Conservation (phyloP, 1,284 basidiomycete genomes). For the Ustilago esculenta region DNA sequence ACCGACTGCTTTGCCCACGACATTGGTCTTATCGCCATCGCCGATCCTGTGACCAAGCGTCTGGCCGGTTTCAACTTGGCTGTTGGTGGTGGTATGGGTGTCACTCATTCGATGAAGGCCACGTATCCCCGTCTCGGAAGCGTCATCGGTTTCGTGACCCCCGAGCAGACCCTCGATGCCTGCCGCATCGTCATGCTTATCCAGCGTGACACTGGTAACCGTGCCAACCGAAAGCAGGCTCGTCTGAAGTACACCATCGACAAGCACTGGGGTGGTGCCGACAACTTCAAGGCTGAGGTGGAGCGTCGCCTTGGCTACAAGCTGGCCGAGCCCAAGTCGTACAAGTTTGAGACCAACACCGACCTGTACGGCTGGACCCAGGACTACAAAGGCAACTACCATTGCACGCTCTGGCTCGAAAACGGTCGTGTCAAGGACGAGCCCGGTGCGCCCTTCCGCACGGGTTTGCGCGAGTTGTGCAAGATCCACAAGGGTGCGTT, state of each 20-base stretch:
- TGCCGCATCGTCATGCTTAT: conserved; percentile 93
- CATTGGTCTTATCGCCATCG: conserved; percentile 91
- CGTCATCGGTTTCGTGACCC: conserved; percentile 90
- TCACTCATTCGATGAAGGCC: conserved; percentile 98
- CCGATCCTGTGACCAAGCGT: conserved; percentile 71
- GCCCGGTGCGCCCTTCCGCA: conserved; percentile 89
- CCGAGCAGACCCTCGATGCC: conserved; percentile 84
- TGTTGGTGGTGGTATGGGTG: conserved; percentile 93
- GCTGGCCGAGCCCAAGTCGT: conserved; percentile 76
- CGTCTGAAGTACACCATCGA: conserved; percentile 94
- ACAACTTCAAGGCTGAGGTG: conserved; percentile 81
- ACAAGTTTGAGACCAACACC: conserved; percentile 86
- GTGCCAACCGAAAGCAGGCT: conserved; percentile 71
- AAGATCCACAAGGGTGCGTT: conserved; percentile 92
- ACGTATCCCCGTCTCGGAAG: conserved; percentile 92
- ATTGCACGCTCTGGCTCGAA: conserved; percentile 95
- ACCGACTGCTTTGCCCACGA: conserved; percentile 97
- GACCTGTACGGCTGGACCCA: conserved; percentile 94
- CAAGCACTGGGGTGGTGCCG: conserved; percentile 76
- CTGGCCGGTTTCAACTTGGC: conserved; percentile 69
- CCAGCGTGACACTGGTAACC: conserved; percentile 96
- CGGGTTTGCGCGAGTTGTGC: conserved; percentile 89
- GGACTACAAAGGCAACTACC: conserved; percentile 86
- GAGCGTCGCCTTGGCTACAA: conserved; percentile 86
- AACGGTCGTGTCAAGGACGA: conserved; percentile 97